A percentile compares a stretch with the other conserved stretches of the same genome.
These are phyloP conservation scores for Herpetospermum pedunculosum DNA, from an alignment of 306 rosid genomes.

Conservation along the genomic window DNA sequence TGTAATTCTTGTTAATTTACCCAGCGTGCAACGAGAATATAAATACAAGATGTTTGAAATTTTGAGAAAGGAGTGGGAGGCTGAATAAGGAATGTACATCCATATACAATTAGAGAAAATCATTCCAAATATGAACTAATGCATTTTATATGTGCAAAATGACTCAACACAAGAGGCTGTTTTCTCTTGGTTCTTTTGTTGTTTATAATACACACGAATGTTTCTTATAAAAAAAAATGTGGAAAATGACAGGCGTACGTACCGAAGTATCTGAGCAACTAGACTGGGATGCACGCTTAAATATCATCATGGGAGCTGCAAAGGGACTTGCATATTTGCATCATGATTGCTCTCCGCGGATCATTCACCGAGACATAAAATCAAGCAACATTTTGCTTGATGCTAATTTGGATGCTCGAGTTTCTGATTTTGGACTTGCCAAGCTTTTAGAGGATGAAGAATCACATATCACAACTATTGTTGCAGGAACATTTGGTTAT, in stretches of 20 bases:
- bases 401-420: slow-evolving; percentile 89
- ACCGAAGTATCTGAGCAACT: slow-evolving; percentile 83
- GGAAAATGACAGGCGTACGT: slow-evolving; percentile 3
- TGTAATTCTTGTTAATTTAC: not conserved
- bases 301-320: slow-evolving; percentile 94
- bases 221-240: too few species aligned
- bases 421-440: slow-evolving; percentile 98
- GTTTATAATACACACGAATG: too few species aligned
- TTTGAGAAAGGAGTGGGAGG: not conserved
- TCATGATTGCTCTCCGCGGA: slow-evolving; percentile 96
- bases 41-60: not conserved
- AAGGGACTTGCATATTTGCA: slow-evolving; percentile 98
- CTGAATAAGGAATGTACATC: not conserved
- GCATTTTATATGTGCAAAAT: not conserved
- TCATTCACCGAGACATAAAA: slow-evolving; percentile 94
- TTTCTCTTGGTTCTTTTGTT: too few species aligned
- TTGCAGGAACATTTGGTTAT: slow-evolving; percentile 99
- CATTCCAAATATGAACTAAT: not conserved
- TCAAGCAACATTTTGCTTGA: slow-evolving; percentile 94
- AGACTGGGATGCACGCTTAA: slow-evolving; percentile 96
- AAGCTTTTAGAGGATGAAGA: slow-evolving; percentile 93
- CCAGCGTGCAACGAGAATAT: not conserved
- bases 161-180: too few species aligned
- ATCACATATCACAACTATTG: slow-evolving; percentile 91
- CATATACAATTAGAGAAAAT: not conserved